Base-by-base conservation (phyloP, 257 asterid species). In the Solanum phureja region DNA sequence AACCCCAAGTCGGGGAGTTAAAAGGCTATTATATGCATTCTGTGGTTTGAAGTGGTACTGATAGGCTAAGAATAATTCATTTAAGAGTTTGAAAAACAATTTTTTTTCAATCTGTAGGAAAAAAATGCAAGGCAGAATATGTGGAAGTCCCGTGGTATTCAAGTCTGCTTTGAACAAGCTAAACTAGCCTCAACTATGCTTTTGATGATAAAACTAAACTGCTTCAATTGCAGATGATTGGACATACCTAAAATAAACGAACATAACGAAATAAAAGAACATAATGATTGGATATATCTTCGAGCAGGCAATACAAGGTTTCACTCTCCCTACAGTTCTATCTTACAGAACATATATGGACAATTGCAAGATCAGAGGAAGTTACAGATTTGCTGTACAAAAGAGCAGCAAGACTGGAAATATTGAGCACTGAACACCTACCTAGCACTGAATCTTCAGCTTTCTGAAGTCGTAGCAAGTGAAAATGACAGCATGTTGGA, bases 321-420 rank as follows among this genome's bases (percentile, higher is more conserved):
- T 19, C 85, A 27, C 31, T 82, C 69, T 49, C 44, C 86, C 44
- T 82, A 82, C 11, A 31, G 27, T 82, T 40, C 85, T 81, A 81
- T 81, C 68, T 49, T 49, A 49, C 69, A 49, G 42, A 82, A 49
- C 42, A 33, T 42, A 52, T 88, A 83, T 88, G 89, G 71, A 82
- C 88, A 87, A 60, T 79, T 84, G 89, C 89, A 84, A 14, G 72
- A 21, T 42, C 71, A 34, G 21, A 83, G 85, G 83, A 35, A 69
- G 86, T 72, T 60, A 86, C 84, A 88, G 62, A 34, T 83, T 83
- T 74, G 77, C 91, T 83, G 86, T 89, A 87, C 90, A 89, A 49
- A 18, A 56, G 76, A 42, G 76, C 89, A 73, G 52, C 86, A 52
- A 23, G 27, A 34, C 62, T 37, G 68, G 68, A 29, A 81, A 18